These are phyloP conservation scores for Suhomyces sp. DNA, from an alignment of 805 yeast species.

Conservation along the genomic window DNA sequence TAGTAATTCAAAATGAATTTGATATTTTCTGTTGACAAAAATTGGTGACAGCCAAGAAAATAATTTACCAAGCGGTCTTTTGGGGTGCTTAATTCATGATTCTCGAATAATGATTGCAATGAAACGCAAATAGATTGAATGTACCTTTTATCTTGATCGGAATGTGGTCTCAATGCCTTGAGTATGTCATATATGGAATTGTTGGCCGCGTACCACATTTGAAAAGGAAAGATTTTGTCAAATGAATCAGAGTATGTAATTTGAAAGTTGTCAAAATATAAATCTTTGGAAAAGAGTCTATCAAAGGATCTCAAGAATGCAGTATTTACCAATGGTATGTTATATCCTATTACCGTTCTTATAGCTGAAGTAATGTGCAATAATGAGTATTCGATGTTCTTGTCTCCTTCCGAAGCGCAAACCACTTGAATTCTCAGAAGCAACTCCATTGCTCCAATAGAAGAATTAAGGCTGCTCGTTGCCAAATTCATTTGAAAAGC, in stretches of 20 bases:
- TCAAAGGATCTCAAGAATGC: slow-evolving; percentile 42
- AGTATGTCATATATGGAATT: slow-evolving; percentile 42
- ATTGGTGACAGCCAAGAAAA: slow-evolving; percentile 36
- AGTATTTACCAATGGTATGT: slow-evolving; percentile 38
- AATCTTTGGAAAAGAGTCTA: slow-evolving; percentile 34
- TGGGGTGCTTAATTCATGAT: slow-evolving; percentile 42
- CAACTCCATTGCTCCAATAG: slow-evolving; percentile 41
- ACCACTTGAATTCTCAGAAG: slow-evolving; percentile 28
- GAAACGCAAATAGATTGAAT: slow-evolving; percentile 37
- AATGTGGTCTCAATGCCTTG: slow-evolving; percentile 19
- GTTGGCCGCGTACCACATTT: slow-evolving; percentile 40
- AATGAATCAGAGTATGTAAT: slow-evolving; percentile 15
- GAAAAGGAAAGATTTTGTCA: slow-evolving; percentile 36
- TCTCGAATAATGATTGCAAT: slow-evolving; percentile 29
- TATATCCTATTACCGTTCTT: slow-evolving; percentile 29
- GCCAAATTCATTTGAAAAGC: slow-evolving; percentile 1
- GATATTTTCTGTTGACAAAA: slow-evolving; percentile 38
- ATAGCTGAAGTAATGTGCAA: slow-evolving; percentile 33
- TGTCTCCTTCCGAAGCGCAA: slow-evolving; percentile 21
- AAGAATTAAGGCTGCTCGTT: slow-evolving; percentile 20
- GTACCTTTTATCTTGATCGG: slow-evolving; percentile 29
- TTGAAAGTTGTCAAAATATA: slow-evolving; percentile 15
- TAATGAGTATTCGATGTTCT: slow-evolving; percentile 24
- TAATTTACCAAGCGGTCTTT: slow-evolving; percentile 42
- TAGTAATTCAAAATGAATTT: slow-evolving; percentile 48